Conservation (phyloP, 768 basidiomycete genomes). For the Lactarius tabidus region DNA sequence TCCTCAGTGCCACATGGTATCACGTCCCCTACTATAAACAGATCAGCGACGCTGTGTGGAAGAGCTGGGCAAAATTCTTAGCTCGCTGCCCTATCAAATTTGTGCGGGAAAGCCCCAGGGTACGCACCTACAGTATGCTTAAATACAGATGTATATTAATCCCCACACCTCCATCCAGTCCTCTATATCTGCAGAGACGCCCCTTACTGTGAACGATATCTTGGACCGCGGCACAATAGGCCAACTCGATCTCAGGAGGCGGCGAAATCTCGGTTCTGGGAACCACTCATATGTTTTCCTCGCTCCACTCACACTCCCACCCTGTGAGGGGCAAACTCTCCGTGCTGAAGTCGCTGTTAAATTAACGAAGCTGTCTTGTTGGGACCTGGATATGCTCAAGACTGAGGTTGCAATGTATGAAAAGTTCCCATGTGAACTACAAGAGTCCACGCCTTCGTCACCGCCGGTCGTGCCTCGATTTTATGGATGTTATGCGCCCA, state of each 20-base stretch:
- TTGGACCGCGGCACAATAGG: neutral
- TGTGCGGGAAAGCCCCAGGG: neutral
- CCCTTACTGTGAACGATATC: too few species aligned
- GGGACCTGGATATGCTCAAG: constrained; percentile 22
- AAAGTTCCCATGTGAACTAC: constrained; percentile 42
- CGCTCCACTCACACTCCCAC: constrained; percentile 52
- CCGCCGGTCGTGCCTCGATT: constrained; percentile 56
- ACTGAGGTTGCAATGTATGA: constrained; percentile 45
- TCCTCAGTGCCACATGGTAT: too few species aligned
- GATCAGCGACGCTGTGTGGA: neutral
- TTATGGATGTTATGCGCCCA: constrained; percentile 54
- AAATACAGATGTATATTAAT: neutral
- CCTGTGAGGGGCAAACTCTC: constrained; percentile 16
- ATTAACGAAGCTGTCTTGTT: constrained; percentile 11
- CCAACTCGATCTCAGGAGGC: constrained; percentile 42
- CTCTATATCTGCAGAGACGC: neutral
- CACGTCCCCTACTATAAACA: too few species aligned
- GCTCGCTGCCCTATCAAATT: neutral
- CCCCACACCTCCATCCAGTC: neutral
- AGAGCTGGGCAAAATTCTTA: neutral
- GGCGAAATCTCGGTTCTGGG: constrained; percentile 39
- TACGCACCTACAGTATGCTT: neutral
- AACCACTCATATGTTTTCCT: constrained; percentile 52
- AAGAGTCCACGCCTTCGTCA: constrained; percentile 48
- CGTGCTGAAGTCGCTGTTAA: constrained; percentile 30